These are phyloP conservation scores for Aspergillus quadricinctus DNA, from an alignment of 2,329 filamentous ascomycete genomes.

Conservation along the genomic window DNA sequence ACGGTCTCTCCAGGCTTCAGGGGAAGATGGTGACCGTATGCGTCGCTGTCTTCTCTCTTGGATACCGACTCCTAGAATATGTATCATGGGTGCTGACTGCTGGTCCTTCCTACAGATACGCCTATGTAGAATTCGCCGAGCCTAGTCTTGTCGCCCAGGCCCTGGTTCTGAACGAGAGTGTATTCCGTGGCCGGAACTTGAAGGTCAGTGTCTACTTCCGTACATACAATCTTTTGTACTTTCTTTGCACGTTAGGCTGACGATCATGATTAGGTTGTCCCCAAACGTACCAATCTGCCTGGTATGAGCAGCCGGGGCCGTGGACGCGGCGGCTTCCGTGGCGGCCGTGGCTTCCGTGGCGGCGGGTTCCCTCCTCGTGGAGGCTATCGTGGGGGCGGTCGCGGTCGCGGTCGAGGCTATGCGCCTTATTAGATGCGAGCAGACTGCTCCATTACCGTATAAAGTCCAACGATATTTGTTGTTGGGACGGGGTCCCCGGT, in stretches of 20 bases:
- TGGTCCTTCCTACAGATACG: conserved; percentile 62
- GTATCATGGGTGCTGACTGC: conserved; percentile 13
- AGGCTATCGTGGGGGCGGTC: conserved; percentile 57
- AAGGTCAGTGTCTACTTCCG: conserved; percentile 60
- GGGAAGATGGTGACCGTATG: neutral
- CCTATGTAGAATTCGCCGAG: conserved; percentile 97
- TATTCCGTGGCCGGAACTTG: conserved; percentile 90
- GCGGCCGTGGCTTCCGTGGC: conserved; percentile 46
- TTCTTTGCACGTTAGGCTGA: conserved; percentile 13
- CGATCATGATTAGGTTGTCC: conserved; percentile 59
- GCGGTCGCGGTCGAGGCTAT: conserved; percentile 44
- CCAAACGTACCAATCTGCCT: conserved; percentile 94
- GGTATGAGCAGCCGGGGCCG: conserved; percentile 76
- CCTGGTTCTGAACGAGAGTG: conserved; percentile 90
- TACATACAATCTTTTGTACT: neutral
- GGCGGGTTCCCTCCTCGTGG: conserved; percentile 48
- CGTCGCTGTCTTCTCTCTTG: neutral
- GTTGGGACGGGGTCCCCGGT: neutral
- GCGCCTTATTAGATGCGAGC: conserved; percentile 38
- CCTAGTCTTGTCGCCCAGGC: conserved; percentile 89
- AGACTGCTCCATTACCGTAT: neutral
- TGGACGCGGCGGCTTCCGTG: conserved; percentile 48
- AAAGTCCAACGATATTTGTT: conserved; percentile 1
- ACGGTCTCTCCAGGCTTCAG: neutral
- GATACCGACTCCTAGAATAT: conserved; percentile 8